Conservation (phyloP, 2,329 filamentous ascomycete genomes). For the Chaetomium sp. region DNA sequence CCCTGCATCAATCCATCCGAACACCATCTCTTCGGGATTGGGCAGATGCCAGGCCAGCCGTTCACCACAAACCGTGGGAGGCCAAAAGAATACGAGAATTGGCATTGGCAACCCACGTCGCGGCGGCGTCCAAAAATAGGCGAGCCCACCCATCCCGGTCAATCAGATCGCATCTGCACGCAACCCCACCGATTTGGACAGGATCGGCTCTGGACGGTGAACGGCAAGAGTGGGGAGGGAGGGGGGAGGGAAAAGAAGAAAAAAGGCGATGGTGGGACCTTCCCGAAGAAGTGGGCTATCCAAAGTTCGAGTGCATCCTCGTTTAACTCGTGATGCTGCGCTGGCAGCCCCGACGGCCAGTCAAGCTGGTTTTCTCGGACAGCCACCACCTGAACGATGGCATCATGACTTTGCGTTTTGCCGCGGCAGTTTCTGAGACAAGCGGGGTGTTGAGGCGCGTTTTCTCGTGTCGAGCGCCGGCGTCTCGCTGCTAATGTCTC, state of each 20-base stretch:
- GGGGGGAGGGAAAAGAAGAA: background rate
- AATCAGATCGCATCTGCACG: slow-evolving; percentile 23
- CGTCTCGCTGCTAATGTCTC: slow-evolving; percentile 16
- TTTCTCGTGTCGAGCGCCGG: background rate
- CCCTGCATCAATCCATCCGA: background rate
- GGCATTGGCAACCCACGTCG: slow-evolving; percentile 16
- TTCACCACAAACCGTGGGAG: background rate
- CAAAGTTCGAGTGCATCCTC: background rate
- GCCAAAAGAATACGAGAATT: slow-evolving; percentile 22
- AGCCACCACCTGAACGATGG: background rate
- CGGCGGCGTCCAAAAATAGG: slow-evolving; percentile 19
- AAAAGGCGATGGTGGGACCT: slow-evolving; percentile 6
- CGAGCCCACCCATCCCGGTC: background rate
- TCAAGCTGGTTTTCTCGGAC: background rate
- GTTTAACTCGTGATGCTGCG: slow-evolving; percentile 16
- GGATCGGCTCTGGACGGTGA: slow-evolving; percentile 2
- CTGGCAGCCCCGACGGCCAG: slow-evolving; percentile 19
- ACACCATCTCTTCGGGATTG: slow-evolving; percentile 6
- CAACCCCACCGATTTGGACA: slow-evolving; percentile 10
- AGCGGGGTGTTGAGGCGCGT: background rate
- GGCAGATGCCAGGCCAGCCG: slow-evolving; percentile 3
- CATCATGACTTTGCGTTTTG: background rate
- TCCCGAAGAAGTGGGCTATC: slow-evolving; percentile 8
- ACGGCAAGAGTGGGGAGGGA: background rate
- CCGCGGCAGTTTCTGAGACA: background rate